phyloP scores from a whole-genome alignment of 2,329 filamentous ascomycete species.

The Ploettnerulaceae sp. region DNA sequence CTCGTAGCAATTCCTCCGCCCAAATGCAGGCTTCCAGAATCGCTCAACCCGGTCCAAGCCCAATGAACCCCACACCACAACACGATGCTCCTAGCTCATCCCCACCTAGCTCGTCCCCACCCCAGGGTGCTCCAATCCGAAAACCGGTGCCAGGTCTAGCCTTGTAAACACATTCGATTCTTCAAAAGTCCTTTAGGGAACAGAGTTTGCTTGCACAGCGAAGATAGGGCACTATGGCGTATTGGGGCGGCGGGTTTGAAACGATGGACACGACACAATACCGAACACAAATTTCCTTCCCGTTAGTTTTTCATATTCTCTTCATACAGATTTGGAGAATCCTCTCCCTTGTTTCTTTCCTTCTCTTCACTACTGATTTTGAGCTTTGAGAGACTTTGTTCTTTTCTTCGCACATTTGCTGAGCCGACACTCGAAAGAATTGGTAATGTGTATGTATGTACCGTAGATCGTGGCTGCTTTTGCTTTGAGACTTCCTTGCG shows the following conservation, averaged over 20 bases:
- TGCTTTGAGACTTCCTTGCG: background rate
- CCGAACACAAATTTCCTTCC: conserved; percentile 15
- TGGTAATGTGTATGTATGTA: conserved; percentile 9
- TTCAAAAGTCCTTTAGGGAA: conserved; percentile 2
- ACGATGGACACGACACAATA: conserved; percentile 23
- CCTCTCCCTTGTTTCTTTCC: background rate
- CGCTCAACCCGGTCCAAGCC: conserved; percentile 26
- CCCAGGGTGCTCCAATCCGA: conserved; percentile 18
- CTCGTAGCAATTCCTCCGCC: conserved; percentile 23
- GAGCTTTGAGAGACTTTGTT: background rate
- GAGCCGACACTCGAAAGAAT: background rate
- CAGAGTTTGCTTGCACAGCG: conserved; percentile 6
- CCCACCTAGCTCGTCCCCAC: conserved; percentile 11
- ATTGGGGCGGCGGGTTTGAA: conserved; percentile 15
- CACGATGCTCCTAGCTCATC: conserved; percentile 5
- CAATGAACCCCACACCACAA: conserved; percentile 25
- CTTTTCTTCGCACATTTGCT: background rate
- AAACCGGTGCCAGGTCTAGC: conserved; percentile 35
- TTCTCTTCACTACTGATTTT: background rate
- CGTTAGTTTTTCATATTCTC: conserved; percentile 7
- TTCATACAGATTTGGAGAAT: background rate
- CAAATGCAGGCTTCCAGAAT: conserved; percentile 22
- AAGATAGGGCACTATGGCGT: conserved; percentile 12
- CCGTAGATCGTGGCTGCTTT: background rate
- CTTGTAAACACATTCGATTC: conserved; percentile 20